Evolutionary conservation across 2,329 filamentous ascomycete genomes (phyloP), one percentile per base, ranked within the genome.

Genomic region (Elsinoe arachidis): DNA sequence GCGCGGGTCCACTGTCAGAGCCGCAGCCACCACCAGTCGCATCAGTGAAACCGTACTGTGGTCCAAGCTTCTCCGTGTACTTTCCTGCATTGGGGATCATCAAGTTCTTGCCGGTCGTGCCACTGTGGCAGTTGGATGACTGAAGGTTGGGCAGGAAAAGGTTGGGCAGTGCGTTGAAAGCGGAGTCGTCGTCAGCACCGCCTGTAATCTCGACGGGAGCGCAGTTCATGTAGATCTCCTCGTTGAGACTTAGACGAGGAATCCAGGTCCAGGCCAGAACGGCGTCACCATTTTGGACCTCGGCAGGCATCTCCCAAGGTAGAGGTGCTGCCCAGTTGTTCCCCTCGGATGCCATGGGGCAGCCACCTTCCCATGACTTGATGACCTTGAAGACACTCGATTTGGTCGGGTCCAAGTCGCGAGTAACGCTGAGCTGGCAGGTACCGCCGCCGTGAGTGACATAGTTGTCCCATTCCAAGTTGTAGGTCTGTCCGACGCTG

Each of bases 191-290:
- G 39, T 69, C 67, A 10, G 72, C 69, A 17, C 72, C 72, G 1
- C 69, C 72, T 0, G 80, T 82, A 19, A 96, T 76, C 0, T 74
- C 80, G 56, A 95, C 72, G 0, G 88, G 82, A 0, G 87, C 89
- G 64, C 93, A 97, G 78, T 96, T 93, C 90, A 95, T 95, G 79
- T 97, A 97, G 80, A 96, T 88, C 69, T 97, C 92, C 1, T 90
- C 83, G 74, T 95, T 92, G 3, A 92, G 91, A 69, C 96, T 96
- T 75, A 92, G 85, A 63, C 46, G 39, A 10, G 57, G 54, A 15
- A 35, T 65, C 92, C 88, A 96, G 1, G 88, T 88, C 90, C 90
- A 96, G 0, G 89, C 88, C 9, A 96, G 76, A 0, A 85, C 86
- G 35, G 86, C 87, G 33, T 87, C 78, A 6, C 92, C 92, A 1